Base-by-base conservation (phyloP, 2,329 filamentous ascomycete genomes). In the Colletotrichum acutatum region DNA sequence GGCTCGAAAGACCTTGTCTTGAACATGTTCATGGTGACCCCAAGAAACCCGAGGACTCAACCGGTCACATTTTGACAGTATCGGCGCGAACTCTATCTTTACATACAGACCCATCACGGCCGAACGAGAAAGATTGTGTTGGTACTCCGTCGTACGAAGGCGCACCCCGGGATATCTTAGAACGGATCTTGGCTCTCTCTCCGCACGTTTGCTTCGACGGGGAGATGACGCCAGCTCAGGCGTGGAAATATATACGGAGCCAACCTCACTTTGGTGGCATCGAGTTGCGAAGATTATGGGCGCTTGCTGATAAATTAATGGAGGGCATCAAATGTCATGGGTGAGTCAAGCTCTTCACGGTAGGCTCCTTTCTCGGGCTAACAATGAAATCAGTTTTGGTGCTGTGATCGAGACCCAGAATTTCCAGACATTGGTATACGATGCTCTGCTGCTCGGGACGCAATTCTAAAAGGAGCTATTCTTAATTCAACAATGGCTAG, bases 141-240 rank as follows among this genome's bases (percentile, higher is more conserved):
- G 16, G 46, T 57, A n/a, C 12, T 34, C 3, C n/a, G 8, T 53
- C 74, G 1, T 71, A 66, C 5, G 61, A 75, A 1, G 58, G 74
- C 1, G 56, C 76, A 2, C 78, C 80, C 0, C 58, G 63, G 1
- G 61, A 63, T 0, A 74, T 80, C 4, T 75, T 81, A 5, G 71
- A 77, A 4, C 75, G 75, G 5, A 46, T 81, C 2, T 66, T 80
- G 22, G 72, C 42, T 1, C 76, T 80, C 2, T 77, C 80, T 1
- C 61, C 75, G 1, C 75, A 76, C 1, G 59, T 81, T 4, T 72
- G 71, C 37, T 54, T 64, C 5, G 85, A 79, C 0, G 80, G 79
- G 11, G 83, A 84, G 69, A 76, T 84, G 60, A 84, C 83, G 4
- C 83, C 83, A 0, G 77, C 83, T 9, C 82, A 84, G 66, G 82